These are phyloP conservation scores for Balansia obtecta DNA, from an alignment of 2,329 filamentous ascomycete genomes.

Conservation along the genomic window DNA sequence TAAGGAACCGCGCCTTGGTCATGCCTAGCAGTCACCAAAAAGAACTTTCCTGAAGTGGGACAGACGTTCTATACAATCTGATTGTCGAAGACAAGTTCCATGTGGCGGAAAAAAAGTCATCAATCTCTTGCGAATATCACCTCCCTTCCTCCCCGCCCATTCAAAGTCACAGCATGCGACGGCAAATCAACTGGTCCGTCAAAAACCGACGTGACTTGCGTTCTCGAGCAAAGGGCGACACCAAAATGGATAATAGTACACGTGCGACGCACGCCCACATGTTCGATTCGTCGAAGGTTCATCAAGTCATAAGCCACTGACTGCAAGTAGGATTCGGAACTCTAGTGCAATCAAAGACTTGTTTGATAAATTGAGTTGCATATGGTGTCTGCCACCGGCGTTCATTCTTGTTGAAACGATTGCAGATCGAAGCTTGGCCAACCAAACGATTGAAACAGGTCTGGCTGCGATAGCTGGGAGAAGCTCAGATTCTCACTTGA, in stretches of 20 bases:
- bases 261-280: not conserved
- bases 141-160: not conserved
- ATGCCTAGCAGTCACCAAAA: not conserved
- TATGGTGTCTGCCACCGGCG: not conserved
- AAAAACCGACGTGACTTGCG: not conserved
- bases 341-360: not conserved
- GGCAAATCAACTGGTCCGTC: not conserved
- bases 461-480: slow-evolving; percentile 39
- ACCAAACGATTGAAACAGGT: slow-evolving; percentile 33
- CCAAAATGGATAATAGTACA: slow-evolving; percentile 1
- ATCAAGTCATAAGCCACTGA: not conserved
- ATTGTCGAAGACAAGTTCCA: not conserved
- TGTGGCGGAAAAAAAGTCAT: not conserved
- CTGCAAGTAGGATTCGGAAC: not conserved
- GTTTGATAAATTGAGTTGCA: not conserved
- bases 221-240: not conserved
- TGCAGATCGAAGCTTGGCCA: slow-evolving; percentile 21
- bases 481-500: slow-evolving; percentile 39
- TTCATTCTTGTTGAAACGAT: not conserved
- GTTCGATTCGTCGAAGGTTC: not conserved
- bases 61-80: slow-evolving; percentile 1
- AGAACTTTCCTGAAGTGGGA: not conserved
- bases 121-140: not conserved
- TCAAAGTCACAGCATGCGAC: not conserved
- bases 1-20: no score